Conservation (phyloP, 2,329 filamentous ascomycete genomes). For the Taxawa tesnikishii region DNA sequence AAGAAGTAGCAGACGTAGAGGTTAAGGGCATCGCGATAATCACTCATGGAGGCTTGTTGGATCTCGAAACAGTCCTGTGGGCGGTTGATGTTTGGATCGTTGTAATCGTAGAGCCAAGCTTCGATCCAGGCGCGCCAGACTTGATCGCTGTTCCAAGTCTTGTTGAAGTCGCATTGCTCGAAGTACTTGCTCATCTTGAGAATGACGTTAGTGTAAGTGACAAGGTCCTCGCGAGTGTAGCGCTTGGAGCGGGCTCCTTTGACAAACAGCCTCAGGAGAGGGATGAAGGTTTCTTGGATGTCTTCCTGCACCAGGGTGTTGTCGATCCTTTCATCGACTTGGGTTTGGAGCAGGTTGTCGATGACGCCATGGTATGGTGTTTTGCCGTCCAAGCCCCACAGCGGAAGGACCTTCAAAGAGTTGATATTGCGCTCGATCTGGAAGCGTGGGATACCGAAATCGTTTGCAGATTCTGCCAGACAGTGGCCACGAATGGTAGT, state of each 20-base stretch:
- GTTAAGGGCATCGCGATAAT: slow-evolving; percentile 20
- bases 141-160: slow-evolving; percentile 34
- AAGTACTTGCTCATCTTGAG: slow-evolving; percentile 39
- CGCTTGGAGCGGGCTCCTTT: slow-evolving; percentile 35
- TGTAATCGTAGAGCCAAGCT: slow-evolving; percentile 33
- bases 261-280: slow-evolving; percentile 37
- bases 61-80: slow-evolving; percentile 18
- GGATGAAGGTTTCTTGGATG: slow-evolving; percentile 42
- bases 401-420: slow-evolving; percentile 40
- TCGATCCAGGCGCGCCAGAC: slow-evolving; percentile 34
- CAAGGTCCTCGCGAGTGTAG: slow-evolving; percentile 29
- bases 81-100: slow-evolving; percentile 22
- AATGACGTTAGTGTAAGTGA: slow-evolving; percentile 35
- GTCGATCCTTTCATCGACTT: slow-evolving; percentile 35
- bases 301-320: slow-evolving; percentile 29
- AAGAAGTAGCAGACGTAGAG: slow-evolving; percentile 30
- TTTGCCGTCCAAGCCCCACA: slow-evolving; percentile 43
- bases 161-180: slow-evolving; percentile 35
- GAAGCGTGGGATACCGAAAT: slow-evolving; percentile 42
- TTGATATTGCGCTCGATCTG: slow-evolving; percentile 44
- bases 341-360: slow-evolving; percentile 39
- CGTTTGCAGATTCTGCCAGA: slow-evolving; percentile 42
- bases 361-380: slow-evolving; percentile 43
- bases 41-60: slow-evolving; percentile 20
- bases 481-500: slow-evolving; percentile 43